These are phyloP conservation scores for Trichophyton verrucosum DNA, from an alignment of 2,329 filamentous ascomycete genomes.

Conservation along the genomic window DNA sequence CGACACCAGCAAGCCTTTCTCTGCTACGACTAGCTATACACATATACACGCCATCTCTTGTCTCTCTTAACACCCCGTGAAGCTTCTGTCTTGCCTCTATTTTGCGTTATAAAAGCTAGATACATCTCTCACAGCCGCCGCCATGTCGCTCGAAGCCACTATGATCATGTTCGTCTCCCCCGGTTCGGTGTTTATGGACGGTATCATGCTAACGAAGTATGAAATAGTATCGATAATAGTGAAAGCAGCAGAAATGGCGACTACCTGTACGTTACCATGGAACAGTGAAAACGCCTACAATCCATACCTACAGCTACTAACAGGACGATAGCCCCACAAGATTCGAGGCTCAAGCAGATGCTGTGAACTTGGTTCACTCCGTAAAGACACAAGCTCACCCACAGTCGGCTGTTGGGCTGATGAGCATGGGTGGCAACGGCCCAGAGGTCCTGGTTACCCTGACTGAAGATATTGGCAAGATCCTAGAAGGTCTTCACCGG, in stretches of 20 bases:
- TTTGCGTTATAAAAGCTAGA: neutral
- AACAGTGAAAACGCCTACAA: slow-evolving; percentile 8
- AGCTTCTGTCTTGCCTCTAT: neutral
- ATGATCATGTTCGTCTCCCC: slow-evolving; percentile 66
- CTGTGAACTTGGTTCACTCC: slow-evolving; percentile 88
- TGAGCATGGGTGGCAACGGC: slow-evolving; percentile 98
- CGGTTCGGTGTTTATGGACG: slow-evolving; percentile 15
- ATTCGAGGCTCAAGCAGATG: slow-evolving; percentile 93
- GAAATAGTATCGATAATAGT: slow-evolving; percentile 78
- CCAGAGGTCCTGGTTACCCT: slow-evolving; percentile 94
- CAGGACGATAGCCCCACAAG: slow-evolving; percentile 58
- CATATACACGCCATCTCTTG: neutral
- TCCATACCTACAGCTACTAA: neutral
- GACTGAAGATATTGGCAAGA: slow-evolving; percentile 91
- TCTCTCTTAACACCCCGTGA: neutral
- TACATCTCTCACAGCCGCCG: slow-evolving; percentile 32
- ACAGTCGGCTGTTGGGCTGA: slow-evolving; percentile 90
- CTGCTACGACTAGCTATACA: neutral
- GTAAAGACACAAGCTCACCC: slow-evolving; percentile 91
- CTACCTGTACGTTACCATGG: slow-evolving; percentile 44
- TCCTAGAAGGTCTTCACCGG: slow-evolving; percentile 79
- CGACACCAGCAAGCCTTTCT: neutral
- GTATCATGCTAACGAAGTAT: slow-evolving; percentile 7
- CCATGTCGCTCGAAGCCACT: slow-evolving; percentile 96
- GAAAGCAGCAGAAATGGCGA: slow-evolving; percentile 97